These are phyloP conservation scores for Mikania micrantha DNA, from an alignment of 129 eudicot genomes.

Conservation along the genomic window DNA sequence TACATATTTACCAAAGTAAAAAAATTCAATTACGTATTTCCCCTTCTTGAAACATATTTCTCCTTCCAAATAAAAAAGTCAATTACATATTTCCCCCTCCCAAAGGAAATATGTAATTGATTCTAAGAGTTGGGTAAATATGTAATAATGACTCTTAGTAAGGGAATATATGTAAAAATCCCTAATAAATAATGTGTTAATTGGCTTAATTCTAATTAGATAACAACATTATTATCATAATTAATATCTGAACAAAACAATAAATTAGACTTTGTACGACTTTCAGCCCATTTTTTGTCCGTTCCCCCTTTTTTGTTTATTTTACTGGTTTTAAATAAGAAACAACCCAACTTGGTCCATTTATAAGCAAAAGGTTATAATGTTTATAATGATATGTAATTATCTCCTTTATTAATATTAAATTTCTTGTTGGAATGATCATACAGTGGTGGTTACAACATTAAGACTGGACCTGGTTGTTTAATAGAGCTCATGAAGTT, in stretches of 20 bases:
- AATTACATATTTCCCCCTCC: no score
- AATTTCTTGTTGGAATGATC: not conserved
- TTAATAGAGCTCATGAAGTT: slow-evolving; percentile 92
- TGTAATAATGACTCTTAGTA: no score
- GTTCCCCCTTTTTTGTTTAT: not conserved
- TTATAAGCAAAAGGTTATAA: not conserved
- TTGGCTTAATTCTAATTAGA: not conserved
- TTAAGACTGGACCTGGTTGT: slow-evolving; percentile 39
- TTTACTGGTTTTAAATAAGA: not conserved
- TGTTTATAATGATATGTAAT: not conserved
- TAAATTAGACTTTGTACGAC: not conserved
- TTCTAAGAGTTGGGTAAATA: no score
- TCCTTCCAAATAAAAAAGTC: no score
- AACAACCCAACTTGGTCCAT: not conserved
- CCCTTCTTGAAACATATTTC: no score
- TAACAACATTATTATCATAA: not conserved
- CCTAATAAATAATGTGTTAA: not conserved
- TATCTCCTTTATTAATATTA: not conserved
- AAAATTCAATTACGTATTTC: no score
- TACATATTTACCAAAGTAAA: no score
- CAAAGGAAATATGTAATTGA: no score
- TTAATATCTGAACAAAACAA: not conserved
- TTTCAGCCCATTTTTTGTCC: not conserved
- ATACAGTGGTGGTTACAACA: slow-evolving; percentile 43
- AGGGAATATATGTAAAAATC: no score